Percentiles rank a stretch among this genome's conserved stretches.
These are phyloP conservation scores for Fusarium oxysporum DNA, from an alignment of 2,329 filamentous ascomycete species.

Conservation along the genomic window DNA sequence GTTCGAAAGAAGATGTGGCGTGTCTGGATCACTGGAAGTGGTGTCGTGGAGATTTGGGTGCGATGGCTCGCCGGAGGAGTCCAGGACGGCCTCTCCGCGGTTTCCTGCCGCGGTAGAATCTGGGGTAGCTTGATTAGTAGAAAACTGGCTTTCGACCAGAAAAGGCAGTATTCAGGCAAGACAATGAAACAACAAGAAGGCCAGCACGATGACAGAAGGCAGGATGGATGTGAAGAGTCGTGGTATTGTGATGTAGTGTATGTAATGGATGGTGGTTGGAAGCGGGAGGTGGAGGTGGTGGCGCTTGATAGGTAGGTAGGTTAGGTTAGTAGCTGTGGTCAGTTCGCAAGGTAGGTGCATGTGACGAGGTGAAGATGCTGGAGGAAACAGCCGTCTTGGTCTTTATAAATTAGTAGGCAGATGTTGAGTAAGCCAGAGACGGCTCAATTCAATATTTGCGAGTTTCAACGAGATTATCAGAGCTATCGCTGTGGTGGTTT, in stretches of 20 bases:
- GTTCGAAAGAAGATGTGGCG: conserved; percentile 63
- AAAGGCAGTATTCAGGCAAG: conserved; percentile 28
- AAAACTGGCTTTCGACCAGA: conserved; percentile 43
- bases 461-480: background rate
- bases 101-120: conserved; percentile 51
- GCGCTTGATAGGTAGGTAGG: conserved; percentile 16
- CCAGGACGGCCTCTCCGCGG: conserved; percentile 58
- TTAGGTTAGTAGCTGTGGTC: background rate
- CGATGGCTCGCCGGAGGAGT: conserved; percentile 51
- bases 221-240: conserved; percentile 23
- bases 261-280: conserved; percentile 19
- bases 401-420: background rate
- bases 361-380: conserved; percentile 18
- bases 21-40: conserved; percentile 73
- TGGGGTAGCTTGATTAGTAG: conserved; percentile 20
- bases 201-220: conserved; percentile 9
- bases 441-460: background rate
- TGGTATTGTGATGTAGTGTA: conserved; percentile 13
- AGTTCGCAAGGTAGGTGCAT: conserved; percentile 19
- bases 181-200: background rate
- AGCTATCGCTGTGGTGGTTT: conserved; percentile 10
- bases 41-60: conserved; percentile 48
- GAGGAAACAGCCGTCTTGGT: background rate
- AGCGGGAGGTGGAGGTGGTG: conserved; percentile 42
- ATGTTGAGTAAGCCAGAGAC: background rate